Base-by-base conservation (phyloP, 2,329 filamentous ascomycete species). In the Aspergillus sp. region DNA sequence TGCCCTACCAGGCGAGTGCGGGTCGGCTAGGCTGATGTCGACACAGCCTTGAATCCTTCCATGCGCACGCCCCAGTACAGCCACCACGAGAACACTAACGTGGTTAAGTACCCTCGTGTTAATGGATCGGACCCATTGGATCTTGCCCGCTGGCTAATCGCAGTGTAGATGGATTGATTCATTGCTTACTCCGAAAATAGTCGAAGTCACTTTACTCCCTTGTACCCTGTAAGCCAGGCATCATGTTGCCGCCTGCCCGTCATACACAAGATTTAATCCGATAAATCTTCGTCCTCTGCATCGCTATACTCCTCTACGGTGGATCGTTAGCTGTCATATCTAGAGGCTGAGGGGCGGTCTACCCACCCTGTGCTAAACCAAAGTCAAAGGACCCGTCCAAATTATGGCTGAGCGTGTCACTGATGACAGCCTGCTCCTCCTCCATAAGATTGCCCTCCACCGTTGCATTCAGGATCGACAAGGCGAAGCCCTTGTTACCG, bases 401-500 rank as follows among this genome's bases (percentile, higher is more conserved):
- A 8, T 31, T 41, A 10, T 33, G 30, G 20, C 37, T 37, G 17
- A 52, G 28, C n/a, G 36, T 40, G 15, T 58, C 52, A 2, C 45
- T 40, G 17, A 60, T 56, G 24, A 51, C 20, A 8, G 33, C 41
- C 35, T 52, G 51, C n/a, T 45, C 43, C 12, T 49, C 42, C 11
- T 57, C 48, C 7, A 44, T 40, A 16, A 49, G 40, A 34, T 45
- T 34, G 27, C 44, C 37, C 12, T 34, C 36, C 4, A 41, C 39
- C 28, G 43, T 38, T 4, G 47, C 44, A 8, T 49, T 49, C 39
- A 54, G 42, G 16, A 59, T 46, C 2, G 46, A 48, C 17, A 60
- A 20, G 14, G 41, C 44, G 32, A 59, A 49, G 2, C 55, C 54
- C 13, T 32, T 40, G 27, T 58, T 57, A 2, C 40, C 43, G 1